Evolutionary conservation across 495 filamentous ascomycete species (phyloP).

Genomic region (Neurospora sp.): DNA sequence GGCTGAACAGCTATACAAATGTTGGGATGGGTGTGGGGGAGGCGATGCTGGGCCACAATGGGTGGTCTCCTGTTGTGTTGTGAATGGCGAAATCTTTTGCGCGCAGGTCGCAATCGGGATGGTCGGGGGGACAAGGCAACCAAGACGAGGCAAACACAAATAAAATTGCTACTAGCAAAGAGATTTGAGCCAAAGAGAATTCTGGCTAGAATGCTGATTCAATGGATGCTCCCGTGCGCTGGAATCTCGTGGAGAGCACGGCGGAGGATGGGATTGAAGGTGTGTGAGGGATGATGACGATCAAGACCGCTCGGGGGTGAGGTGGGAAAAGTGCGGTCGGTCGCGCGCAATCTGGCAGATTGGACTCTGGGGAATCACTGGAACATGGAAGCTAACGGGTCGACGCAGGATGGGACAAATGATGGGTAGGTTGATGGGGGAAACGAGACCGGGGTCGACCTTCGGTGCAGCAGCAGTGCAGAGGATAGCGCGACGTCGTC

Average conservation of each 20-base stretch:
- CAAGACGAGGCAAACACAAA: neutral
- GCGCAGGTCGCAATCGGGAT: slow-evolving; percentile 9
- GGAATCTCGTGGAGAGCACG: neutral
- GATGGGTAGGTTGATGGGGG: slow-evolving; percentile 16
- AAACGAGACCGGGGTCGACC: slow-evolving; percentile 15
- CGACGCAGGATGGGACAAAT: slow-evolving; percentile 4
- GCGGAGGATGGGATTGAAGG: neutral
- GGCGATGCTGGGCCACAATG: neutral
- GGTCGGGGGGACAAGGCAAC: neutral
- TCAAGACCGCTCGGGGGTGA: neutral
- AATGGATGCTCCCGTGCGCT: neutral
- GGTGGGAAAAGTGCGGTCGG: neutral
- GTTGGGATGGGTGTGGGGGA: neutral
- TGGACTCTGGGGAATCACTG: neutral
- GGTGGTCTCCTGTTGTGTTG: neutral
- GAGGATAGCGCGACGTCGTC: slow-evolving; percentile 13
- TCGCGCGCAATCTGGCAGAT: neutral
- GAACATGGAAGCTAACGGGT: neutral
- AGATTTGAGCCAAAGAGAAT: neutral
- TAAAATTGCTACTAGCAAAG: neutral
- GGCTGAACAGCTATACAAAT: neutral
- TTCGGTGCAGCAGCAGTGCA: neutral
- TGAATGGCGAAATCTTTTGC: slow-evolving; percentile 23
- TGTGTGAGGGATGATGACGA: neutral
- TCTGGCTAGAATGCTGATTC: neutral